Percentiles rank a stretch among this genome's conserved stretches.
These are phyloP conservation scores for Setaria viridis DNA, from an alignment of 202 grass and related monocot species.

Conservation along the genomic window DNA sequence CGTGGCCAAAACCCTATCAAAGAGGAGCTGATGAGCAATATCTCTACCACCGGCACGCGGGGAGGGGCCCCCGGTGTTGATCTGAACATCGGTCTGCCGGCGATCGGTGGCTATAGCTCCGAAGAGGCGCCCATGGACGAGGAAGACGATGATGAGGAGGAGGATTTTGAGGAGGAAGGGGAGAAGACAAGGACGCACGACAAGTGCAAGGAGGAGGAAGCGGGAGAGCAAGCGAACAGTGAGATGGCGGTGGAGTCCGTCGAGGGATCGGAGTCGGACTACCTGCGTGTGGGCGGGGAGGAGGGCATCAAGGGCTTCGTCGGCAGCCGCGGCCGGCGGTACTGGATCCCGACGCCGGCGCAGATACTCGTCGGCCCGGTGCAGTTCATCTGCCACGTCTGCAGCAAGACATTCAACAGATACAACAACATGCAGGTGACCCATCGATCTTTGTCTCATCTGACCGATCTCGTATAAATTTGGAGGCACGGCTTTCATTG, in stretches of 20 bases:
- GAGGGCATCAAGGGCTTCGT: constrained; percentile 23
- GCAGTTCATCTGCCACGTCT: constrained; percentile 85
- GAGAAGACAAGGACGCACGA: constrained; percentile 13
- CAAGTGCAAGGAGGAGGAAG: constrained; percentile 31
- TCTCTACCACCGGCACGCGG: neutral
- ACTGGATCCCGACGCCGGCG: constrained; percentile 83
- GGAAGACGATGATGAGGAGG: constrained; percentile 40
- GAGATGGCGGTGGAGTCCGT: constrained; percentile 26
- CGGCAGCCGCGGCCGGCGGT: constrained; percentile 37
- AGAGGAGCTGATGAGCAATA: constrained; percentile 28
- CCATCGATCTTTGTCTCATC: neutral
- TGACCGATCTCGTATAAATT: neutral
- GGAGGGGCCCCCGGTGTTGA: constrained; percentile 34
- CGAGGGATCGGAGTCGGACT: constrained; percentile 25
- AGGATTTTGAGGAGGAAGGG: neutral
- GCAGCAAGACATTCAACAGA: constrained; percentile 89
- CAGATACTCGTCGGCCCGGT: constrained; percentile 90
- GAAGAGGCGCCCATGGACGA: constrained; percentile 49
- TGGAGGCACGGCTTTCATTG: neutral
- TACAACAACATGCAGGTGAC: constrained; percentile 98
- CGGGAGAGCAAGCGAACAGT: neutral
- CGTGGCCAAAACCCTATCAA: constrained; percentile 24
- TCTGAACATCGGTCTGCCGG: constrained; percentile 66
- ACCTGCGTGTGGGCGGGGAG: neutral
- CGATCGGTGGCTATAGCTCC: constrained; percentile 10